Evolutionary conservation across 768 basidiomycete genomes (phyloP).

Genomic region (Phanerodontia chrysosporium): DNA sequence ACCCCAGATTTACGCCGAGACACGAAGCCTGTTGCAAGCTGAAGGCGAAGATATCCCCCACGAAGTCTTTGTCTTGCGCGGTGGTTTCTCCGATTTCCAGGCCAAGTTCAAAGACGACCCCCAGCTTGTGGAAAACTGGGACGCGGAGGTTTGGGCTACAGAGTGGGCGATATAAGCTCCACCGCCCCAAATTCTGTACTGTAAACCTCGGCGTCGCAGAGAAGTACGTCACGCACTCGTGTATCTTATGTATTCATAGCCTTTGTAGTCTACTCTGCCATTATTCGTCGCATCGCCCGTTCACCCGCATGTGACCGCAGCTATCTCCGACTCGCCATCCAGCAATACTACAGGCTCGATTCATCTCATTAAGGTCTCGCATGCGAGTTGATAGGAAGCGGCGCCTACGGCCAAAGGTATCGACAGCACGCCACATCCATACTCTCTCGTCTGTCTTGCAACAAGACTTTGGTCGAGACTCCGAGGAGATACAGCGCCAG

Average conservation of each 20-base stretch:
- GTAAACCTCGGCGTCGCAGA: neutral
- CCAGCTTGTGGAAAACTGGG: constrained; percentile 74
- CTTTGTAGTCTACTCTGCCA: neutral
- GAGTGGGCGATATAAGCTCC: constrained; percentile 27
- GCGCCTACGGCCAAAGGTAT: no score
- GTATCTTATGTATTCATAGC: neutral
- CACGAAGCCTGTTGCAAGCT: constrained; percentile 40
- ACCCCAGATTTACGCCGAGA: constrained; percentile 63
- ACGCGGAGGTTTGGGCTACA: constrained; percentile 55
- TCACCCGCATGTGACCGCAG: neutral
- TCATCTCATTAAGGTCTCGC: no score
- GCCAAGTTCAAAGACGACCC: constrained; percentile 69
- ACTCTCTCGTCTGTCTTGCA: no score
- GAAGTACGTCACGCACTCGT: neutral
- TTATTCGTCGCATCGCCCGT: neutral
- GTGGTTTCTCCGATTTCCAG: constrained; percentile 74
- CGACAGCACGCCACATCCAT: no score
- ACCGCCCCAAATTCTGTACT: neutral
- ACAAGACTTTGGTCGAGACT: no score
- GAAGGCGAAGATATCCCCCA: constrained; percentile 43
- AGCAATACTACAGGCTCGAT: no score
- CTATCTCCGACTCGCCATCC: no score
- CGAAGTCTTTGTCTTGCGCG: constrained; percentile 61
- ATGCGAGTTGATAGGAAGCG: no score
- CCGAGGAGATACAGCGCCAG: no score